Conservation (phyloP, 495 filamentous ascomycete genomes). For the Penicillium arizonense region DNA sequence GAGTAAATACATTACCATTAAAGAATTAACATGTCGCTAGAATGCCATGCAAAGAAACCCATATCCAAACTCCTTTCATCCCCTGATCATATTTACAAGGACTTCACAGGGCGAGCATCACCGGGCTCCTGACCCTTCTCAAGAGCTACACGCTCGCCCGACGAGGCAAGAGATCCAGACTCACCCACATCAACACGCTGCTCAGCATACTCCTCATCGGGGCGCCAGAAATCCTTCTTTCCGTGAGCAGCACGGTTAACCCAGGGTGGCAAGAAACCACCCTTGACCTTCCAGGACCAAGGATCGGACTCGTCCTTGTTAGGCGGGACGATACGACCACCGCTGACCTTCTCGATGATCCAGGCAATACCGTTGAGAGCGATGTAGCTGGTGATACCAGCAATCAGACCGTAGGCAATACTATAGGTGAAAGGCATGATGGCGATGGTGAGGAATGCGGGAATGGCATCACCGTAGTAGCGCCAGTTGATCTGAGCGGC, state of each 20-base stretch:
- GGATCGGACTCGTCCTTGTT: slow-evolving; percentile 71
- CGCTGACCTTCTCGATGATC: slow-evolving; percentile 60
- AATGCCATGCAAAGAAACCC: background rate
- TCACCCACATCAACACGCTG: slow-evolving; percentile 12
- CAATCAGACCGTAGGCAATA: slow-evolving; percentile 77
- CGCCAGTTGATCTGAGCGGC: slow-evolving; percentile 80
- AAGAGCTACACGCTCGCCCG: slow-evolving; percentile 14
- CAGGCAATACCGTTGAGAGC: slow-evolving; percentile 64
- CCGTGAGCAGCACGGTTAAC: slow-evolving; percentile 56
- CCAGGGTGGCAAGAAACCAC: slow-evolving; percentile 71
- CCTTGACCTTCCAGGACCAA: slow-evolving; percentile 68
- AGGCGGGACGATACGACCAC: slow-evolving; percentile 67
- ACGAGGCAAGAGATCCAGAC: slow-evolving; percentile 13
- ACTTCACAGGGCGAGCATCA: background rate
- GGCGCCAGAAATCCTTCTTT: slow-evolving; percentile 66
- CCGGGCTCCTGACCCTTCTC: slow-evolving; percentile 9
- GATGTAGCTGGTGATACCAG: slow-evolving; percentile 73
- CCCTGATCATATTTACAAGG: background rate
- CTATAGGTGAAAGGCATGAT: slow-evolving; percentile 87
- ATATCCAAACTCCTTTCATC: background rate
- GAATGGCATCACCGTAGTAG: slow-evolving; percentile 74
- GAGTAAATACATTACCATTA: background rate
- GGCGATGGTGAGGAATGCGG: slow-evolving; percentile 76
- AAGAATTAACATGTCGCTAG: background rate
- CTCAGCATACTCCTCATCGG: slow-evolving; percentile 29